These are phyloP conservation scores for Sambucus nigra DNA, from an alignment of 129 eudicot genomes.

Conservation along the genomic window DNA sequence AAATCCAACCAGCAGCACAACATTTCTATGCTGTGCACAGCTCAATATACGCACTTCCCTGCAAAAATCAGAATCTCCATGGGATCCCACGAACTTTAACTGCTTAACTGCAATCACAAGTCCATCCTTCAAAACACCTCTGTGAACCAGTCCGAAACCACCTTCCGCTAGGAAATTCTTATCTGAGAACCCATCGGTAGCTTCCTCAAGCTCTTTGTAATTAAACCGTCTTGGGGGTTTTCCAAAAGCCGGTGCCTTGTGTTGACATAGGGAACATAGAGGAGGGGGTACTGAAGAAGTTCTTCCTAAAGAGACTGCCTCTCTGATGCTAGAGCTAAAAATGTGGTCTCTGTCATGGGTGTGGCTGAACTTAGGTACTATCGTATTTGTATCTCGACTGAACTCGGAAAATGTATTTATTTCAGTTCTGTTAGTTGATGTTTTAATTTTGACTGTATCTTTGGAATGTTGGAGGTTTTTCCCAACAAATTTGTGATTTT, in stretches of 20 bases:
- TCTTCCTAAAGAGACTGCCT: constrained; percentile 60
- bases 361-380: constrained; percentile 5
- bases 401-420: constrained; percentile 10
- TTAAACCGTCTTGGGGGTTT: constrained; percentile 61
- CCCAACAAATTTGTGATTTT: constrained; percentile 19
- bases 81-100: constrained; percentile 47
- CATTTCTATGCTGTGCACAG: constrained; percentile 95
- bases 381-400: constrained; percentile 5
- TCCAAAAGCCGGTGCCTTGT: constrained; percentile 80
- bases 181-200: constrained; percentile 65
- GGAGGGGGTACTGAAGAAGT: constrained; percentile 79
- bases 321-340: constrained; percentile 49
- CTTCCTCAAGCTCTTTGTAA: constrained; percentile 64
- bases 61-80: constrained; percentile 84
- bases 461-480: constrained; percentile 14
- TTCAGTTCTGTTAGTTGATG: constrained; percentile 4
- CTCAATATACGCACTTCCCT: constrained; percentile 74
- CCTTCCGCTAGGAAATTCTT: constrained; percentile 69
- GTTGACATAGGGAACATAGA: constrained; percentile 70
- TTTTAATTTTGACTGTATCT: constrained; percentile 11
- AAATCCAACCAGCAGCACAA: constrained; percentile 83
- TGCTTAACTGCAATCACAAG: constrained; percentile 73
- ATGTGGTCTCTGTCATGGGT: constrained; percentile 13
- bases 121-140: constrained; percentile 71
- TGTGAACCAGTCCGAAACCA: constrained; percentile 59